Percentiles rank a stretch among this genome's conserved stretches.
Conservation (phyloP, 1,284 basidiomycete species). For the Heterobasidion parviporum region DNA sequence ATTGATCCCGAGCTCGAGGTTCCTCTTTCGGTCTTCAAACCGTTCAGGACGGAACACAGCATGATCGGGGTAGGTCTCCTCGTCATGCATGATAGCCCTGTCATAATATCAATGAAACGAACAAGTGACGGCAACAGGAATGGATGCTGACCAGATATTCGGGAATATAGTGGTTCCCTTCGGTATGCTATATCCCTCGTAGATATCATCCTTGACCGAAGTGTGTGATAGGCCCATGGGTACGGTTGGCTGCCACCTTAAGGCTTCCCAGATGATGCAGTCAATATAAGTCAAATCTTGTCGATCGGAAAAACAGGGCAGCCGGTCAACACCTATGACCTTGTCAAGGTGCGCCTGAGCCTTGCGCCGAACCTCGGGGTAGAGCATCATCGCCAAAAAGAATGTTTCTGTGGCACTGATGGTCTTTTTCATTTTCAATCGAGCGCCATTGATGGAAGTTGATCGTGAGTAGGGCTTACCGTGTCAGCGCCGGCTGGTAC, state of each 20-base stretch:
- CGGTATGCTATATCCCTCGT: slow-evolving; percentile 34
- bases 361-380: slow-evolving; percentile 1
- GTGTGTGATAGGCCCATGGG: slow-evolving; percentile 1
- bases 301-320: slow-evolving; percentile 1
- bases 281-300: background rate
- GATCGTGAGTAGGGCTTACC: background rate
- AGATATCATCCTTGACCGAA: slow-evolving; percentile 27
- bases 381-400: slow-evolving; percentile 2
- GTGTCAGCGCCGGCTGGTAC: slow-evolving; percentile 3
- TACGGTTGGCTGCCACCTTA: slow-evolving; percentile 9
- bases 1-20: slow-evolving; percentile 16
- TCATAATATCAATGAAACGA: background rate
- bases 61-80: background rate
- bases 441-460: slow-evolving; percentile 3
- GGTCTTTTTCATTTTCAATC: slow-evolving; percentile 8
- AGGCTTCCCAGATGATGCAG: slow-evolving; percentile 13
- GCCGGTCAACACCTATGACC: slow-evolving; percentile 1
- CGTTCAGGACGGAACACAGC: slow-evolving; percentile 7
- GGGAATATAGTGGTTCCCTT: slow-evolving; percentile 31
- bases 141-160: slow-evolving; percentile 29
- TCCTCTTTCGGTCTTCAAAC: slow-evolving; percentile 12
- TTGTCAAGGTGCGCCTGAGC: slow-evolving; percentile 1
- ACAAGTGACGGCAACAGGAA: background rate
- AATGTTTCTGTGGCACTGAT: background rate
- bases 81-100: slow-evolving; percentile 3